Evolutionary conservation across 176 grass and related monocot genomes (phyloP), one percentile per base, ranked within the genome.

Genomic region (Phoenix dactylifera): DNA sequence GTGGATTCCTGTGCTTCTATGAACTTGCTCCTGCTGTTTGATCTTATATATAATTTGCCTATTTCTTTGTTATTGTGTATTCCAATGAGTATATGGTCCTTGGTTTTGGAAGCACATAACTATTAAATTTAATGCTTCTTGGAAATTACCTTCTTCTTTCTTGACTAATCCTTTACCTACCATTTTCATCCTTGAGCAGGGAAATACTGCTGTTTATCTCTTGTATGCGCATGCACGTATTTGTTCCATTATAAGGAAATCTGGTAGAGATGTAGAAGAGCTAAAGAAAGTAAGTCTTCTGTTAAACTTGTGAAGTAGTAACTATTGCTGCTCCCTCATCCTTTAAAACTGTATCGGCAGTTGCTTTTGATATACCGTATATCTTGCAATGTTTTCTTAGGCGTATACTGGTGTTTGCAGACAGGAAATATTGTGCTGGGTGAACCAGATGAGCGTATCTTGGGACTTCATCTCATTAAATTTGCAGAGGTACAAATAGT

Each of bases 211-310:
- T 66, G 93, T 97, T 39, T 98, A 98, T 75, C 72, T 98, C 19
- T 76, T 90, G 70, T 98, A 91, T 65, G 87, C 93, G 54, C 87
- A 98, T 76, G 87, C 93, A 71, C 84, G 93, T n/a, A 98, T 98
- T 72, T 92, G 87, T 64, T 92, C 93, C 63, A 98, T 98, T 54
- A 87, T 98, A 39, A 81, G 64, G 57, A 97, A 83, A 85, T 91
- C 93, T 14, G 85, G 77, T 51, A 98, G 74, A 76, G 79, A 86
- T 67, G 69, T 89, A 69, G 79, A 88, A 71, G 81, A 80, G 28
- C 63, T 98, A 68, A 87, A 92, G 60, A 65, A 67, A 70, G 93
- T 88, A 83, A 63, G 53, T 54, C n/a, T 72, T 55, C 39, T 72
- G 5, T 79, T 75, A 12, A 0, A 57, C 58, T 49, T 60, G 75